Conservation (phyloP, 176 grass and related monocot species). For the Dactylis glomerata region DNA sequence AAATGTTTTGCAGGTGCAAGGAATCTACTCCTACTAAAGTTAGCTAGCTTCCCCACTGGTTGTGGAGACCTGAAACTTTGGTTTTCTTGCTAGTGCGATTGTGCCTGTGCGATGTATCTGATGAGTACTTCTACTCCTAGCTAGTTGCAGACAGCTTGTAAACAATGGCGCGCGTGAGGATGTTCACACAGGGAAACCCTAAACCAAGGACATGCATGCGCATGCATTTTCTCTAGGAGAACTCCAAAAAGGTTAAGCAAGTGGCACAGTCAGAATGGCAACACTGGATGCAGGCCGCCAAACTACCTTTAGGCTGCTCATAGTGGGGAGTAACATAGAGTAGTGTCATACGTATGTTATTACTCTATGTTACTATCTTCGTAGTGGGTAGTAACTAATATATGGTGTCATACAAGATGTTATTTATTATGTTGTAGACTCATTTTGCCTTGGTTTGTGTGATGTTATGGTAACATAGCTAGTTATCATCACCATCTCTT, state of each 20-base stretch:
- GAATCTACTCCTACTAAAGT: background rate
- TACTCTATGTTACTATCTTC: too few relatives aligned
- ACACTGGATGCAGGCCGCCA: background rate
- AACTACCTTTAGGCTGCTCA: conserved; percentile 16
- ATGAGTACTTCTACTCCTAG: conserved; percentile 26
- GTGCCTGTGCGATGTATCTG: conserved; percentile 12
- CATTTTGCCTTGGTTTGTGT: too few relatives aligned
- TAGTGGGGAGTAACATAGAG: too few relatives aligned
- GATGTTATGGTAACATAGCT: too few relatives aligned
- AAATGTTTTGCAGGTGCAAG: background rate
- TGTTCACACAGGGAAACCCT: conserved; percentile 49
- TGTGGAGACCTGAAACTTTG: conserved; percentile 27
- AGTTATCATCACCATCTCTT: too few relatives aligned
- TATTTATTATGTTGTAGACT: too few relatives aligned
- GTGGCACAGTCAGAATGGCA: conserved; percentile 32
- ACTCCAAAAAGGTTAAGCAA: conserved; percentile 19
- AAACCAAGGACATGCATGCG: conserved; percentile 28
- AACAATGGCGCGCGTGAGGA: conserved; percentile 29
- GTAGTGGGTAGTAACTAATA: too few relatives aligned
- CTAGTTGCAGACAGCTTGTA: conserved; percentile 39
- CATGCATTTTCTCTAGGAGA: conserved; percentile 36
- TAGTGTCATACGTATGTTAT: too few relatives aligned
- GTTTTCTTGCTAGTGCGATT: background rate
- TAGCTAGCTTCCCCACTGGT: background rate
- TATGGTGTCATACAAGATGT: too few relatives aligned